Evolutionary conservation across 352 stramenopile genomes (phyloP), one percentile per base, ranked within the genome.

Genomic region (Blastocystis hominis): DNA sequence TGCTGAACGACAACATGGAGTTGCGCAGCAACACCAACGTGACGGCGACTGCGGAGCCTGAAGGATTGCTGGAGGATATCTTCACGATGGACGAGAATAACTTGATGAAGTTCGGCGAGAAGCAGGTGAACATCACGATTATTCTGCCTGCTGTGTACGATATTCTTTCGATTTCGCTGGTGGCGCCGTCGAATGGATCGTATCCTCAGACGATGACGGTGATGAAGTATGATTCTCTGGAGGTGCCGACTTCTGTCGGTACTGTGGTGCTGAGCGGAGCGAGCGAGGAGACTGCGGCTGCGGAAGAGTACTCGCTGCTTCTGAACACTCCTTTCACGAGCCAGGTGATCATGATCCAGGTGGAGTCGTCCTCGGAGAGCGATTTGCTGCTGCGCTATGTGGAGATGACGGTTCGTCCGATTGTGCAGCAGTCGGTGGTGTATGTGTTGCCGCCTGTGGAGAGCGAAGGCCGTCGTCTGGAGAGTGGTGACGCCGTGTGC

Each of bases 341-440:
- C 3, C 7, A 53, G 0, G 24, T 64, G 40, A 34, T 84, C 10
- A n/a, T 66, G 72, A 38, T 84, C n/a, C n/a, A 46, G n/a, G 34
- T 84, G 20, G 72, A 66, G 72, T 63, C 47, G 0, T 80, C 54
- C 50, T 38, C 42, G 72, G 56, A 64, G 40, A 17, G n/a, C 5
- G 13, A 44, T 46, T n/a, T 84, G 72, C 17, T 50, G 53, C 46
- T 84, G 2, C 30, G 50, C 56, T 84, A 64, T 30, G 44, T 84
- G 36, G 30, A 13, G 54, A n/a, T 84, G 34, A 17, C 7, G 53
- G n/a, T 84, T 46, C 72, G 72, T 64, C 17, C 47, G 53, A 34
- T 84, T n/a, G 34, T 7, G 1, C n/a, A 68, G 72, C 72, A 84
- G 72, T 6, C 34, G n/a, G 72, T 84, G 72, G 40, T 44, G 36